These are phyloP conservation scores for Bothriochloa decipiens DNA, from an alignment of 176 grass and related monocot genomes.

Conservation along the genomic window DNA sequence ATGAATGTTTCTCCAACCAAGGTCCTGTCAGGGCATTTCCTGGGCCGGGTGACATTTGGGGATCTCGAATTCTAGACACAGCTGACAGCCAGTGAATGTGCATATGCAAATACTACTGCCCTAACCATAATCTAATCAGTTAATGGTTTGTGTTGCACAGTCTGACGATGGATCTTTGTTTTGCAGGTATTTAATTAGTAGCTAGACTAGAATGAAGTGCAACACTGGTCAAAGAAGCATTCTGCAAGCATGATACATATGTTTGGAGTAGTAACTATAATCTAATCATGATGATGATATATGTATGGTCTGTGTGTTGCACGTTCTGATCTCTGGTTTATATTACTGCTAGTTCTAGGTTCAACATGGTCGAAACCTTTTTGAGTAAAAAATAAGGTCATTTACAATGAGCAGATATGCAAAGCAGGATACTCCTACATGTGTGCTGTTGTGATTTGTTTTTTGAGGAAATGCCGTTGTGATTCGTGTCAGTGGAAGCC, in stretches of 20 bases:
- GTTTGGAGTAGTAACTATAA: not conserved
- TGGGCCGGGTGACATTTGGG: too few species aligned
- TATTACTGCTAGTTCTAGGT: too few species aligned
- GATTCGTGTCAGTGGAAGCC: not conserved
- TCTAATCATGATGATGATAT: not conserved
- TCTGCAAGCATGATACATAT: not conserved
- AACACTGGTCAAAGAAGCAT: not conserved
- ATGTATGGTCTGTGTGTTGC: not conserved
- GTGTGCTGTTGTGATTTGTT: too few species aligned
- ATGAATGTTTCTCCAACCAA: not conserved
- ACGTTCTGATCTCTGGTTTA: not conserved
- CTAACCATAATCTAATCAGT: constrained; percentile 4
- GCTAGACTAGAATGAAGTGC: not conserved
- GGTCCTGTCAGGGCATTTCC: not conserved
- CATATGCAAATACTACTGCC: not conserved
- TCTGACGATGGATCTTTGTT: not conserved
- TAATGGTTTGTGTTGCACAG: not conserved
- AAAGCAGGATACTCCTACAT: too few species aligned
- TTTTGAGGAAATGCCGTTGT: too few species aligned
- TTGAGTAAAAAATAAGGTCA: too few species aligned
- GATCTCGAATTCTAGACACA: too few species aligned
- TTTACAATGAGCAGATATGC: not conserved
- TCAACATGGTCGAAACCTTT: too few species aligned
- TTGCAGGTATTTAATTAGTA: not conserved
- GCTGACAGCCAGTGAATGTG: not conserved